phyloP scores from a whole-genome alignment of 371 early-diverging fungal genomes.

The Capillidium rhysosporum region DNA sequence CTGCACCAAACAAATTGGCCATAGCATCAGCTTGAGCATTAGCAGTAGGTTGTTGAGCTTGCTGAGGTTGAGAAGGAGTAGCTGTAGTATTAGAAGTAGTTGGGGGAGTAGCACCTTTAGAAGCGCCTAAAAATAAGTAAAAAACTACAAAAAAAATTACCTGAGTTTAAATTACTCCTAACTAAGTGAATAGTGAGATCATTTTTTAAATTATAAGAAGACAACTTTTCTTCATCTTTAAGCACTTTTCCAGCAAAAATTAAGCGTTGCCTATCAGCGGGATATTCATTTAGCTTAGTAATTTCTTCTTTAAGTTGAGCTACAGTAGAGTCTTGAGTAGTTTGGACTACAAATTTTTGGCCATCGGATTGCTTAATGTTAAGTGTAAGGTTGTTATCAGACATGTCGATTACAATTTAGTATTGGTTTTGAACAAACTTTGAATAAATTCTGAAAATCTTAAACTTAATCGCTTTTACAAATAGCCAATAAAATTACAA shows the following conservation, averaged over 20 bases:
- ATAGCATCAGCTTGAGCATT: constrained; percentile 12
- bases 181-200: constrained; percentile 74
- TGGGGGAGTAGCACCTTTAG: constrained; percentile 11
- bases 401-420: no score
- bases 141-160: neutral
- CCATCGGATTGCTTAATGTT: constrained; percentile 35
- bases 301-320: constrained; percentile 57
- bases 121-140: neutral
- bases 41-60: constrained; percentile 13
- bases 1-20: constrained; percentile 11
- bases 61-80: constrained; percentile 12
- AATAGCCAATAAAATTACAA: no score
- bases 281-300: constrained; percentile 37
- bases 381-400: no score
- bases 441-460: no score
- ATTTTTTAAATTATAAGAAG: constrained; percentile 57
- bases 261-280: constrained; percentile 67
- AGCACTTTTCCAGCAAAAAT: constrained; percentile 91
- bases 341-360: constrained; percentile 43
- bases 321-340: constrained; percentile 44
- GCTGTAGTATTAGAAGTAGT: no score
- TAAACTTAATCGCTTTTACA: no score
- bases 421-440: no score
- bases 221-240: constrained; percentile 70
- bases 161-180: constrained; percentile 16